A percentile compares a stretch with the other conserved stretches of the same genome.
These are phyloP conservation scores for Ephemerocybe angulata DNA, from an alignment of 768 basidiomycete genomes.

Conservation along the genomic window DNA sequence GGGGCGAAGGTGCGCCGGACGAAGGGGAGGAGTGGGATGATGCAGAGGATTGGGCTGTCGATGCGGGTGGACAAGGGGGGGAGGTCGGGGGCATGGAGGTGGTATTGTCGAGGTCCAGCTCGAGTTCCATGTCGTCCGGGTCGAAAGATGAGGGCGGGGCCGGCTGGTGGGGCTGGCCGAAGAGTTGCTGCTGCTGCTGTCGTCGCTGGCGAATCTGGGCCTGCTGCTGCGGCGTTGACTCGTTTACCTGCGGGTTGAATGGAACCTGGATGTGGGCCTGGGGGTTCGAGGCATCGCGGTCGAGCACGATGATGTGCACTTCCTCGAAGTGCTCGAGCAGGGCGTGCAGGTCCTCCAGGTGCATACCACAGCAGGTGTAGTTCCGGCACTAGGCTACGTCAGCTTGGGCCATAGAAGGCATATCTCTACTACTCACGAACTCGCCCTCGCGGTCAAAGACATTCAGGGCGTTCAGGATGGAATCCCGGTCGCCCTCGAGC, in stretches of 20 bases:
- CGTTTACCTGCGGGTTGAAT: constrained; percentile 39
- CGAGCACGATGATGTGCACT: constrained; percentile 75
- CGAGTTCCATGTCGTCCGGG: constrained; percentile 80
- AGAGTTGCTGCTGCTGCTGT: constrained; percentile 4
- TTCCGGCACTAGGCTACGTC: constrained; percentile 62
- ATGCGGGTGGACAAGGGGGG: constrained; percentile 18
- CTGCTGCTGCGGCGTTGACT: constrained; percentile 20
- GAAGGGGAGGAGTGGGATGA: constrained; percentile 38
- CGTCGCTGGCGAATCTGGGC: constrained; percentile 18
- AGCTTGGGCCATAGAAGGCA: neutral
- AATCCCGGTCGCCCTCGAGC: constrained; percentile 49
- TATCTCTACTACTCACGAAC: constrained; percentile 44
- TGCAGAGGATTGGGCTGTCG: constrained; percentile 18
- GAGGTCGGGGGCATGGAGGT: constrained; percentile 26
- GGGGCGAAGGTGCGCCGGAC: constrained; percentile 40
- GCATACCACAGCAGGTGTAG: constrained; percentile 85
- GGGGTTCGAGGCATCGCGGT: constrained; percentile 32
- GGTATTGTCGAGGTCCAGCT: constrained; percentile 49
- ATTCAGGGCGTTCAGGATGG: constrained; percentile 62
- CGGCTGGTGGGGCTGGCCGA: constrained; percentile 4
- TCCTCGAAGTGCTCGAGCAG: constrained; percentile 93
- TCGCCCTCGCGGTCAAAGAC: constrained; percentile 70
- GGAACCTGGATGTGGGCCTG: constrained; percentile 43
- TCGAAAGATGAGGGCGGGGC: constrained; percentile 50
- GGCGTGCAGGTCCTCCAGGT: constrained; percentile 50